Conservation (phyloP, 2,329 filamentous ascomycete genomes). For the Aspergillus fijiensis region DNA sequence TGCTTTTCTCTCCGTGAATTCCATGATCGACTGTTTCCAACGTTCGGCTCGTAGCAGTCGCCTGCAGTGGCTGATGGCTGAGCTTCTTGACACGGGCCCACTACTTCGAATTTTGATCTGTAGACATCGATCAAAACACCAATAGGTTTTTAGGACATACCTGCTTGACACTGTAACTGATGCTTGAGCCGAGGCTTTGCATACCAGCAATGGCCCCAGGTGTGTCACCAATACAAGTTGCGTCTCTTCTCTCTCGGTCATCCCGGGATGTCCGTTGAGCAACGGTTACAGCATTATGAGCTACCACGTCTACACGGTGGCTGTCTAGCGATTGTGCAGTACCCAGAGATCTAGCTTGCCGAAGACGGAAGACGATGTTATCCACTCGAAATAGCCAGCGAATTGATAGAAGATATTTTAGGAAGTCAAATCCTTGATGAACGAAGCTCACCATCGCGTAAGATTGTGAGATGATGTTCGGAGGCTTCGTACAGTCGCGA, state of each 20-base stretch:
- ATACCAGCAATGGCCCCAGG: background rate
- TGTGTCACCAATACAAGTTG: background rate
- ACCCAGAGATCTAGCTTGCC: background rate
- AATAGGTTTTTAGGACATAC: background rate
- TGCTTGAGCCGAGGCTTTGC: background rate
- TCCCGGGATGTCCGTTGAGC: background rate
- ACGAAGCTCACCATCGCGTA: background rate
- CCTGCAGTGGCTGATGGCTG: conserved; percentile 1
- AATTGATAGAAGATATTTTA: background rate
- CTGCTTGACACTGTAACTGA: background rate
- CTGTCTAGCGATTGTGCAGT: background rate
- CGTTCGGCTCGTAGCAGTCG: background rate
- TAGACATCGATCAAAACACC: background rate
- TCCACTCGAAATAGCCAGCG: background rate
- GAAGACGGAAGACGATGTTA: background rate
- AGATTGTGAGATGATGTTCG: background rate
- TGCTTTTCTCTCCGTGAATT: background rate
- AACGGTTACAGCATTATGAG: background rate
- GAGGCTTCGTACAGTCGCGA: conserved; percentile 4
- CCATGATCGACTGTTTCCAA: background rate
- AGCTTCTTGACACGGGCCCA: conserved; percentile 3
- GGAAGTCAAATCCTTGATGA: background rate
- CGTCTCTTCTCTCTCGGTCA: background rate
- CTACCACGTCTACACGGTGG: background rate
- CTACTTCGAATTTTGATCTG: background rate